These are phyloP conservation scores for Carex cristatella DNA, from an alignment of 176 grass and related monocot species.

Conservation along the genomic window DNA sequence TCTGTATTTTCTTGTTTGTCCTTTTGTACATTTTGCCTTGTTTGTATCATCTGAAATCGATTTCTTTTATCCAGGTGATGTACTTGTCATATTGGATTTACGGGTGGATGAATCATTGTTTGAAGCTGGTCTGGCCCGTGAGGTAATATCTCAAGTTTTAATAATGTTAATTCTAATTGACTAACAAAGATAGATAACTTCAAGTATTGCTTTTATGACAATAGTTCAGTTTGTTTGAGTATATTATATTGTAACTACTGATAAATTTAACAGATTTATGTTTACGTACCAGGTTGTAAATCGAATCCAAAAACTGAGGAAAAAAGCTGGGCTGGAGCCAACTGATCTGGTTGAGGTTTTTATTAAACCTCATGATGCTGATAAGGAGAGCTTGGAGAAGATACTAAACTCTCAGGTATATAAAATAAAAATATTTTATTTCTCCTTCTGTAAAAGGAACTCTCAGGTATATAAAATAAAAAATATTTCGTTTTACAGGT, in stretches of 20 bases:
- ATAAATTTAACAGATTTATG: not conserved
- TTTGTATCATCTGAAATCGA: not conserved
- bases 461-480: no score
- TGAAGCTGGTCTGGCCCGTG: constrained; percentile 94
- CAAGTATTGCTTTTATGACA: not conserved
- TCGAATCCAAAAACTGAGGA: constrained; percentile 87
- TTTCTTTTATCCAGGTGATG: constrained; percentile 58
- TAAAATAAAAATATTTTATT: not conserved
- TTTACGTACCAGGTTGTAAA: constrained; percentile 73
- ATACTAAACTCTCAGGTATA: constrained; percentile 79
- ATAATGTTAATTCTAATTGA: not conserved
- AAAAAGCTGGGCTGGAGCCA: constrained; percentile 81
- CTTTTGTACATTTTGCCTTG: not conserved
- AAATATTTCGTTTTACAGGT: constrained; percentile 25
- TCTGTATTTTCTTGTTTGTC: not conserved
- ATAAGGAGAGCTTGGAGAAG: constrained; percentile 45
- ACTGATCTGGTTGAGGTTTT: constrained; percentile 91
- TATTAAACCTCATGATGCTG: constrained; percentile 41
- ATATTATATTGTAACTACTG: not conserved
- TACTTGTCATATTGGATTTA: constrained; percentile 90
- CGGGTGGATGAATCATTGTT: constrained; percentile 80
- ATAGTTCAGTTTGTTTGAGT: constrained; percentile 8
- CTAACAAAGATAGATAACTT: no score
- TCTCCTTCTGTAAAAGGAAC: not conserved
- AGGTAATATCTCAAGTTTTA: constrained; percentile 40